phyloP scores from a whole-genome alignment of 2,329 filamentous ascomycete genomes.

The Fusarium denticulatum region DNA sequence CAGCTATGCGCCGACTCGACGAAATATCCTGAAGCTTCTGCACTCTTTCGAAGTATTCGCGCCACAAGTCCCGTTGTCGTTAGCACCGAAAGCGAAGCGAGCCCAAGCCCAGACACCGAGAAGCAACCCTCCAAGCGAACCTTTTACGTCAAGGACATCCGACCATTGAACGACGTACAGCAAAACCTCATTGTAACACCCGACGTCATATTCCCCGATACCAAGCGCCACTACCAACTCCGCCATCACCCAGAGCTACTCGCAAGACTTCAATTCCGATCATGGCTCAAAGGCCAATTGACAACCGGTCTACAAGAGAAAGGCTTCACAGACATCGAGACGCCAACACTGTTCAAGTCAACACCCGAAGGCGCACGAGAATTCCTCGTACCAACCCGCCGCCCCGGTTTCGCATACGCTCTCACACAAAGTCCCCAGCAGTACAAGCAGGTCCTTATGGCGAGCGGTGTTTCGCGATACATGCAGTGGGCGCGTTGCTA shows the following conservation, averaged over 20 bases:
- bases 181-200: constrained; percentile 79
- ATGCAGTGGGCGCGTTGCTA: constrained; percentile 96
- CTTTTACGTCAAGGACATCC: constrained; percentile 69
- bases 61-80: constrained; percentile 64
- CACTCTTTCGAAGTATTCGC: constrained; percentile 57
- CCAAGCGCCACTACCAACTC: constrained; percentile 85
- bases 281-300: constrained; percentile 62
- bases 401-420: constrained; percentile 82
- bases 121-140: constrained; percentile 58
- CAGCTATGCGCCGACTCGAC: constrained; percentile 58
- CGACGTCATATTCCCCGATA: constrained; percentile 77
- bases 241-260: constrained; percentile 76
- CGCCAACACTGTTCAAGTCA: constrained; percentile 94
- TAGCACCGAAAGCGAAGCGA: constrained; percentile 50
- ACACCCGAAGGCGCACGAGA: constrained; percentile 95
- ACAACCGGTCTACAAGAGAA: constrained; percentile 64
- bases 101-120: constrained; percentile 29
- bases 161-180: constrained; percentile 48
- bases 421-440: constrained; percentile 97
- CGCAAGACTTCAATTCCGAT: constrained; percentile 76
- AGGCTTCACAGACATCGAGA: constrained; percentile 84
- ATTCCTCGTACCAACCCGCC: constrained; percentile 89
- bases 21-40: constrained; percentile 50
- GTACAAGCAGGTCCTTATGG: constrained; percentile 98
- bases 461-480: constrained; percentile 82